These are phyloP conservation scores for Aegilops sharonensis DNA, from an alignment of 176 grass and related monocot genomes.

Conservation along the genomic window DNA sequence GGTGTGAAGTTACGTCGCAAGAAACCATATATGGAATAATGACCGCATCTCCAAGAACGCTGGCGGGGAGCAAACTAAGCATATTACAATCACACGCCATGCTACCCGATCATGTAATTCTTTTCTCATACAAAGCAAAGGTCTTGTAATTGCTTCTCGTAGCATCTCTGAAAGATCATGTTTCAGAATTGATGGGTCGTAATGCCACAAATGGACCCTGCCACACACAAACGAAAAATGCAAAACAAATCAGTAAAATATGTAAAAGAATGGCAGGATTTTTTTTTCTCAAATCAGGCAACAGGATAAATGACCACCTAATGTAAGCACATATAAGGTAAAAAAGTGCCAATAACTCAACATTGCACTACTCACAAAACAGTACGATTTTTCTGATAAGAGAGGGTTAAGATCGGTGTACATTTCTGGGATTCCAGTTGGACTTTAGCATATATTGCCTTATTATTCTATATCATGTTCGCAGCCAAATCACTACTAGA, in stretches of 20 bases:
- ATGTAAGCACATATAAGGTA: slow-evolving; percentile 7
- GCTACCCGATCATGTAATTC: slow-evolving; percentile 54
- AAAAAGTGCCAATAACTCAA: not conserved
- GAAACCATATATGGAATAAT: slow-evolving; percentile 72
- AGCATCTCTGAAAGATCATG: slow-evolving; percentile 68
- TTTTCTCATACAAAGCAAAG: slow-evolving; percentile 74
- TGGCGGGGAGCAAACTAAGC: slow-evolving; percentile 61
- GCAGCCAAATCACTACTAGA: not conserved
- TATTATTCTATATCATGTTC: slow-evolving; percentile 12
- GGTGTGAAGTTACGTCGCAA: slow-evolving; percentile 61
- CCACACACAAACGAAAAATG: slow-evolving; percentile 7
- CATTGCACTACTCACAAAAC: slow-evolving; percentile 15
- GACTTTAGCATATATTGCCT: not conserved
- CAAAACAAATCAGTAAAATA: slow-evolving; percentile 13
- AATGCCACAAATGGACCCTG: slow-evolving; percentile 69
- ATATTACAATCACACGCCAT: slow-evolving; percentile 66
- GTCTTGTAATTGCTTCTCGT: slow-evolving; percentile 54
- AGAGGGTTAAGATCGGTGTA: not conserved
- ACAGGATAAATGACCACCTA: not conserved
- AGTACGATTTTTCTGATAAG: not conserved
- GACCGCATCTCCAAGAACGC: slow-evolving; percentile 64
- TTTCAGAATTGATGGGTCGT: slow-evolving; percentile 69
- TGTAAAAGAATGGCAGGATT: not conserved
- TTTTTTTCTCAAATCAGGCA: not conserved
- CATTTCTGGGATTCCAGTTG: not conserved